Percentiles rank a stretch among this genome's conserved stretches.
Conservation (phyloP, 208 protist genomes). For the Acanthamoeba sp. region DNA sequence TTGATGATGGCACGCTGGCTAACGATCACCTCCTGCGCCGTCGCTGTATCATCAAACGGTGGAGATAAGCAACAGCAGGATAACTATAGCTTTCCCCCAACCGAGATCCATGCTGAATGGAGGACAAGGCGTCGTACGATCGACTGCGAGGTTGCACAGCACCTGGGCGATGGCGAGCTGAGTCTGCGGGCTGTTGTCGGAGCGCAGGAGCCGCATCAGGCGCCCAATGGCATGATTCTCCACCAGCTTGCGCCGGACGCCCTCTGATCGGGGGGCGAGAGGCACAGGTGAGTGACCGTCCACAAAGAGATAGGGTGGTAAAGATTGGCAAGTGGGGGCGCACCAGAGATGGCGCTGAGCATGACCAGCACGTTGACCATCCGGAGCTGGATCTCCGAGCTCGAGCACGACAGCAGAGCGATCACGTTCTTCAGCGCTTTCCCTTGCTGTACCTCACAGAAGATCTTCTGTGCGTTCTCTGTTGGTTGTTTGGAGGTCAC, state of each 20-base stretch:
- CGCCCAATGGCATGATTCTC: not conserved
- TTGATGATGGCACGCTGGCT: constrained; percentile 19
- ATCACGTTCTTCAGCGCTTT: constrained; percentile 10
- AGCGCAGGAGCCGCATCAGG: not conserved
- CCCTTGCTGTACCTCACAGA: not conserved
- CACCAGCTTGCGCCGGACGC: constrained; percentile 2
- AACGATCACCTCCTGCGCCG: not conserved
- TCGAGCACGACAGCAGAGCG: not conserved
- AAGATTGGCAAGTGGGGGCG: not conserved
- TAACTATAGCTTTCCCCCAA: too few relatives aligned
- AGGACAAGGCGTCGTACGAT: not conserved
- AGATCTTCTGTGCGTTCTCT: constrained; percentile 17
- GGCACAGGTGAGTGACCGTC: not conserved
- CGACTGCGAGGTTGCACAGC: constrained; percentile 4
- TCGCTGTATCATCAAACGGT: not conserved
- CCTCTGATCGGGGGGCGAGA: not conserved
- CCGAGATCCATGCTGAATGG: too few relatives aligned
- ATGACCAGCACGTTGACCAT: constrained; percentile 42
- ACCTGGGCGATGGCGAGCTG: not conserved
- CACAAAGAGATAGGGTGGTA: not conserved
- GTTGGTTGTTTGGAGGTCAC: not conserved
- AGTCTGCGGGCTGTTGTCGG: not conserved
- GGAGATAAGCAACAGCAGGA: too few relatives aligned
- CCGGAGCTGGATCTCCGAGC: not conserved
- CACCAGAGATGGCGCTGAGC: constrained; percentile 36